Evolutionary conservation across 805 yeast species (phyloP).

Genomic region (Lipomyces spencermartinsiae): DNA sequence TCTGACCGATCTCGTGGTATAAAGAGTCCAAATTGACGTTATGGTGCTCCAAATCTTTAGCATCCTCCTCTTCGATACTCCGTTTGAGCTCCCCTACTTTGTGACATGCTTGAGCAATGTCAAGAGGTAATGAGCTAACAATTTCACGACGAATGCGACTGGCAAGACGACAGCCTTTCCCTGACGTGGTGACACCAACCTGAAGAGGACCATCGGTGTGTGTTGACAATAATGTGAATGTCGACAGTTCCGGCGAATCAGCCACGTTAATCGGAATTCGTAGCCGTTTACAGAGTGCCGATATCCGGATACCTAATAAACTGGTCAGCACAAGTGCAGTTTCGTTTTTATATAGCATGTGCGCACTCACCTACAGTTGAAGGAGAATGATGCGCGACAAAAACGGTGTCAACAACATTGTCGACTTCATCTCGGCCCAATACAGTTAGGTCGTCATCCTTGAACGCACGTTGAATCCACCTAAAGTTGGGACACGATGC

Average conservation of each 20-base stretch:
- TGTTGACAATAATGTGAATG: slow-evolving; percentile 78
- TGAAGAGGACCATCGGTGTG: slow-evolving; percentile 75
- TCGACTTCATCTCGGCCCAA: slow-evolving; percentile 70
- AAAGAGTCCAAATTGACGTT: slow-evolving; percentile 16
- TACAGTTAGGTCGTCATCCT: slow-evolving; percentile 54
- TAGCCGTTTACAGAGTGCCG: slow-evolving; percentile 57
- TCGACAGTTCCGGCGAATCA: slow-evolving; percentile 72
- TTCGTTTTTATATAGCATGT: not conserved
- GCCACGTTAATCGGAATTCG: slow-evolving; percentile 85
- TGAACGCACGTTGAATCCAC: slow-evolving; percentile 48
- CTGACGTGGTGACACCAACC: slow-evolving; percentile 82
- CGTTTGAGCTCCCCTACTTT: slow-evolving; percentile 72
- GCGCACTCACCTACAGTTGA: slow-evolving; percentile 16
- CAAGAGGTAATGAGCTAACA: slow-evolving; percentile 63
- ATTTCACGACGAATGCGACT: slow-evolving; percentile 78
- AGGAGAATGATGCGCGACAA: slow-evolving; percentile 57
- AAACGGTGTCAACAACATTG: slow-evolving; percentile 74
- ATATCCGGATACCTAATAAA: slow-evolving; percentile 52
- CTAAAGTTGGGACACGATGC: slow-evolving; percentile 16
- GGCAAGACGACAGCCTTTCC: slow-evolving; percentile 89
- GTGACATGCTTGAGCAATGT: slow-evolving; percentile 71
- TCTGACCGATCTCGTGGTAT: slow-evolving; percentile 53
- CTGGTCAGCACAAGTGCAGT: not conserved
- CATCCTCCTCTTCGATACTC: slow-evolving; percentile 61
- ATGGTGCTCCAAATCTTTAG: slow-evolving; percentile 43